phyloP scores from a whole-genome alignment of 306 rosid genomes.

The Lathyrus oleraceus region DNA sequence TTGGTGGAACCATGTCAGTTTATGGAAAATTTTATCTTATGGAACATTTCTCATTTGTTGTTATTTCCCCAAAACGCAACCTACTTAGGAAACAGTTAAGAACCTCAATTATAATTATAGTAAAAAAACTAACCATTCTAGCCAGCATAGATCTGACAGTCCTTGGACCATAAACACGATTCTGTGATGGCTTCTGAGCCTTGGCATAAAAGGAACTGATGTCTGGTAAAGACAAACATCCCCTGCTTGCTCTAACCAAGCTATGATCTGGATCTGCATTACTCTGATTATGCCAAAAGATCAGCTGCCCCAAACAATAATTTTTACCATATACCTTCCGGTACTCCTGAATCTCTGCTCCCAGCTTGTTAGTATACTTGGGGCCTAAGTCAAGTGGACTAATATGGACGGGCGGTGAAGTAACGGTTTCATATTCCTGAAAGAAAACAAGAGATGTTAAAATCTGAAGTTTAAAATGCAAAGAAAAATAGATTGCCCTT shows the following conservation, averaged over 20 bases:
- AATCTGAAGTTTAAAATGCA: constrained; percentile 1
- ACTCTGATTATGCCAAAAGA: constrained; percentile 95
- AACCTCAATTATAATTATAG: not conserved
- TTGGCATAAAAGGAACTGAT: constrained; percentile 85
- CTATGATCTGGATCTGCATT: constrained; percentile 74
- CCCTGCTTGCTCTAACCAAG: constrained; percentile 74
- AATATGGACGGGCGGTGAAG: constrained; percentile 96
- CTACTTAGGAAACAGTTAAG: not conserved
- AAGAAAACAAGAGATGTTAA: constrained; percentile 31
- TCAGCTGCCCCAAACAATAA: constrained; percentile 96
- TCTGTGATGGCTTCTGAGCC: constrained; percentile 78
- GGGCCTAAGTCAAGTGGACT: constrained; percentile 99
- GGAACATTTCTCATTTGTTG: not conserved
- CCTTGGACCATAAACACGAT: constrained; percentile 90
- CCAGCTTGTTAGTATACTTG: constrained; percentile 74
- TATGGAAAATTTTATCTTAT: constrained; percentile 18
- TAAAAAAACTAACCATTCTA: constrained; percentile 74
- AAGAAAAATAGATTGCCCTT: not conserved
- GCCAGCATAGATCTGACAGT: constrained; percentile 83
- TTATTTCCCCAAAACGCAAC: not conserved
- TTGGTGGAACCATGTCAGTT: constrained; percentile 17
- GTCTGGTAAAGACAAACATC: constrained; percentile 90
- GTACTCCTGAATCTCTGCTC: constrained; percentile 81
- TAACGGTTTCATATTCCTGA: constrained; percentile 79
- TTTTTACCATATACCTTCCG: constrained; percentile 83